phyloP scores from a whole-genome alignment of 495 filamentous ascomycete genomes.

The Darksidea phi region DNA sequence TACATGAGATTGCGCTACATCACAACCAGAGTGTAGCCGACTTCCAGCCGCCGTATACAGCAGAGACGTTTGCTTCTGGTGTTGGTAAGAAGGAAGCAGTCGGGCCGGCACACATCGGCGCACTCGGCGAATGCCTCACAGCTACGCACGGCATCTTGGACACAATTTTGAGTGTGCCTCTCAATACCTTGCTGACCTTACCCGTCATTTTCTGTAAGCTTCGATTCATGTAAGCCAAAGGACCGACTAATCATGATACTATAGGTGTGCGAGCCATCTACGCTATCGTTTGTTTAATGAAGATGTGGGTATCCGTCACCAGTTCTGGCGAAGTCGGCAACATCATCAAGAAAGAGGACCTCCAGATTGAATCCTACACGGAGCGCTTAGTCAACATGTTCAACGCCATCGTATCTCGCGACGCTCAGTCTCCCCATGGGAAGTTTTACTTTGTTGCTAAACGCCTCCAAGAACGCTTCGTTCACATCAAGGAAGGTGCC shows the following conservation, averaged over 20 bases:
- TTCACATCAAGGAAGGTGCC: conserved; percentile 32
- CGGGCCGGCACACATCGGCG: conserved; percentile 60
- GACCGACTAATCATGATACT: conserved; percentile 37
- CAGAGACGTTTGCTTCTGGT: conserved; percentile 20
- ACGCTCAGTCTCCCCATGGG: conserved; percentile 65
- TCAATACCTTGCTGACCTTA: conserved; percentile 62
- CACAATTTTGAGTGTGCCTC: conserved; percentile 60
- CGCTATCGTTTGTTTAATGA: conserved; percentile 81
- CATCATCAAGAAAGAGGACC: conserved; percentile 69
- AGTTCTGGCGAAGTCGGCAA: conserved; percentile 68
- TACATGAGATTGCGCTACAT: conserved; percentile 84
- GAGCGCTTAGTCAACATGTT: conserved; percentile 67
- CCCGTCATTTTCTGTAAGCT: conserved; percentile 66
- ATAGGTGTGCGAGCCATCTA: conserved; percentile 73
- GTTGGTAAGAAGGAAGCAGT: conserved; percentile 29
- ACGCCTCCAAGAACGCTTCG: conserved; percentile 73
- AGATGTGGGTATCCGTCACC: conserved; percentile 76
- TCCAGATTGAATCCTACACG: conserved; percentile 74
- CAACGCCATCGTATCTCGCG: conserved; percentile 58
- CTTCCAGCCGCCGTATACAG: conserved; percentile 43
- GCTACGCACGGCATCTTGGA: conserved; percentile 75
- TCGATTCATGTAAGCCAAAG: not conserved
- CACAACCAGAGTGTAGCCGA: conserved; percentile 66
- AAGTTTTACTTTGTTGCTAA: conserved; percentile 76
- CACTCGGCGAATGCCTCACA: conserved; percentile 67